Evolutionary conservation across 2,329 filamentous ascomycete genomes (phyloP).

Genomic region (Phyllosticta capitalensis): DNA sequence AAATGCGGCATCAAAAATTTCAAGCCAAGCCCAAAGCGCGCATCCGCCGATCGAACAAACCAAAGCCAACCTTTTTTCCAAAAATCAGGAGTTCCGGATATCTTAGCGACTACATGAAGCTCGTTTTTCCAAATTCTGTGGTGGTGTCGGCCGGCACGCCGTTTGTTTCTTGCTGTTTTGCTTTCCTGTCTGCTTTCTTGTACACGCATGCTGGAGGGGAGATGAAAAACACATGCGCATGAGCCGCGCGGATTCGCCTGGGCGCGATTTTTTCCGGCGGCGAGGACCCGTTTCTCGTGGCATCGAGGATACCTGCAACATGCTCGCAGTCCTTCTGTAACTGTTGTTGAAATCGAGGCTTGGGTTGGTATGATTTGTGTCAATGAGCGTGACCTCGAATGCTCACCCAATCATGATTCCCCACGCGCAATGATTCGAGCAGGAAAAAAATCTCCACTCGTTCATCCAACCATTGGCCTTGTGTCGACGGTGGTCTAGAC

Average conservation of each 20-base stretch:
- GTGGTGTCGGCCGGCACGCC: constrained; percentile 30
- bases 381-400: too few relatives aligned
- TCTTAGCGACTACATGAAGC: constrained; percentile 30
- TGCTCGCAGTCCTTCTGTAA: constrained; percentile 29
- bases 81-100: constrained; percentile 36
- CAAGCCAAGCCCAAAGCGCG: constrained; percentile 26
- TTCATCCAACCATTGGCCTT: neutral
- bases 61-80: constrained; percentile 1
- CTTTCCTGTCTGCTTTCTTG: constrained; percentile 14
- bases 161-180: constrained; percentile 2
- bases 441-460: too few relatives aligned
- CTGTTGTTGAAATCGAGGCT: neutral
- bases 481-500: neutral
- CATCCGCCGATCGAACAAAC: constrained; percentile 23
- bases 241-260: constrained; percentile 16
- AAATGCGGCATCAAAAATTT: neutral
- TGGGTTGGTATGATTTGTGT: neutral
- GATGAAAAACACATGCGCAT: constrained; percentile 30
- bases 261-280: constrained; percentile 14
- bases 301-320: constrained; percentile 39
- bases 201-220: constrained; percentile 35
- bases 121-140: constrained; percentile 25
- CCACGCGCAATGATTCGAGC: too few relatives aligned
- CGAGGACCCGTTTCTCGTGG: constrained; percentile 30
- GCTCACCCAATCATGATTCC: too few relatives aligned